These are phyloP conservation scores for Nitzschia sp. DNA, from an alignment of 108 stramenopile genomes.

Conservation along the genomic window DNA sequence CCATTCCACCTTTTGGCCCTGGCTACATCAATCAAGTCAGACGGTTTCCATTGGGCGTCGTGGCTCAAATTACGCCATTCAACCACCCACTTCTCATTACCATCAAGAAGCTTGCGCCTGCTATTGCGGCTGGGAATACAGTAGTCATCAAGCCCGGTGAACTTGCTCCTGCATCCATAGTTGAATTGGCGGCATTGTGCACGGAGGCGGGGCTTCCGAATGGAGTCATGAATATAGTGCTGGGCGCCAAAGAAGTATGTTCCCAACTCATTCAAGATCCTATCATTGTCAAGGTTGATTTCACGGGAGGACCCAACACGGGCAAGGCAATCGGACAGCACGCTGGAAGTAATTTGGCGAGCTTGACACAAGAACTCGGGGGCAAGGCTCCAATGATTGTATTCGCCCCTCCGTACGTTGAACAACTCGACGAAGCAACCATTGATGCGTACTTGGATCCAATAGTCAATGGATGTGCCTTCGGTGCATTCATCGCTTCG, in stretches of 20 bases:
- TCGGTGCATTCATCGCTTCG: conserved; percentile 46
- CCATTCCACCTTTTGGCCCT: conserved; percentile 15
- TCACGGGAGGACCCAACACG: conserved; percentile 61
- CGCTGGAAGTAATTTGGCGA: conserved; percentile 33
- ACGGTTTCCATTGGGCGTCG: conserved; percentile 79
- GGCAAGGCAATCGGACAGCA: conserved; percentile 26
- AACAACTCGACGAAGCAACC: conserved; percentile 47
- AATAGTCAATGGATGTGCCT: conserved; percentile 55
- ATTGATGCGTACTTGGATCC: conserved; percentile 51
- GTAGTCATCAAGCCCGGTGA: conserved; percentile 88
- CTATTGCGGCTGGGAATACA: conserved; percentile 80
- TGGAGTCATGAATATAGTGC: conserved; percentile 79
- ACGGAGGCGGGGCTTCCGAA: conserved; percentile 75
- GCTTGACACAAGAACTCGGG: conserved; percentile 70
- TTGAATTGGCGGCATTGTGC: conserved; percentile 52
- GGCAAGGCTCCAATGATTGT: conserved; percentile 81
- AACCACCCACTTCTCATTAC: conserved; percentile 87
- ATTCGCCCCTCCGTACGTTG: conserved; percentile 58
- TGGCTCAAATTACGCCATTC: conserved; percentile 79
- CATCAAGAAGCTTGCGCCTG: conserved; percentile 79
- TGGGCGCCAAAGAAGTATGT: conserved; percentile 69
- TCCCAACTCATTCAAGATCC: conserved; percentile 46
- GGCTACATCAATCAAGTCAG: conserved; percentile 25
- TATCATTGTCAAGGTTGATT: conserved; percentile 76
- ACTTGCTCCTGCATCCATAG: conserved; percentile 66